Evolutionary conservation across 2,329 filamentous ascomycete genomes (phyloP).

Genomic region (Aspergillus sp.): DNA sequence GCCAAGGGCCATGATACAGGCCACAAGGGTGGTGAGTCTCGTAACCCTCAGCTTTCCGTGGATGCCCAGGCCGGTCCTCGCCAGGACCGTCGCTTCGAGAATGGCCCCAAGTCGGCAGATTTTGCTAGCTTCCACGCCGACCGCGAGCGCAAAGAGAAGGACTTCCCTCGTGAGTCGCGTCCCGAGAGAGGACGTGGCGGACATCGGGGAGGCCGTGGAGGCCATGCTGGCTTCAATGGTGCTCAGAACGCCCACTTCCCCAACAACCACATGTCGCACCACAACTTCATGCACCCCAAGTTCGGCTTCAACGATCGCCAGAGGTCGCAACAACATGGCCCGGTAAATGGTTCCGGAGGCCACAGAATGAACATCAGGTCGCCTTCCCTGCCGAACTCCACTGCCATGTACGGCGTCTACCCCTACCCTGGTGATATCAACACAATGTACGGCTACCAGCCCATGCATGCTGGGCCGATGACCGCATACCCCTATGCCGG

Average conservation of each 20-base stretch:
- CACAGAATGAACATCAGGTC: slow-evolving; percentile 59
- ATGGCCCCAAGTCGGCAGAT: slow-evolving; percentile 42
- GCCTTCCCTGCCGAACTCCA: slow-evolving; percentile 62
- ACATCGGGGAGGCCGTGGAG: slow-evolving; percentile 45
- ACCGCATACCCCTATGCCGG: slow-evolving; percentile 58
- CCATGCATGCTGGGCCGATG: slow-evolving; percentile 56
- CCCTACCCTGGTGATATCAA: slow-evolving; percentile 48
- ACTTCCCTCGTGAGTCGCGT: slow-evolving; percentile 40
- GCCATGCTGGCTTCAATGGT: slow-evolving; percentile 36
- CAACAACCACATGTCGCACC: slow-evolving; percentile 43
- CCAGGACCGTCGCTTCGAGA: slow-evolving; percentile 43
- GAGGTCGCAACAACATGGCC: slow-evolving; percentile 41
- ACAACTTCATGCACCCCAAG: slow-evolving; percentile 44
- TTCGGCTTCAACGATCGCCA: slow-evolving; percentile 47
- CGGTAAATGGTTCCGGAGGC: slow-evolving; percentile 44
- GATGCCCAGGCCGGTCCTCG: slow-evolving; percentile 39
- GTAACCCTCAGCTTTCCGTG: slow-evolving; percentile 31
- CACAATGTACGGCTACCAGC: slow-evolving; percentile 60
- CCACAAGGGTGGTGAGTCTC: slow-evolving; percentile 31
- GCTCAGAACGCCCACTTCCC: slow-evolving; percentile 42
- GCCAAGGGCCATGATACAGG: slow-evolving; percentile 34
- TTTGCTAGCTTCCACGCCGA: slow-evolving; percentile 30
- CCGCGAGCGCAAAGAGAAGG: slow-evolving; percentile 37
- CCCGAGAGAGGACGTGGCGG: slow-evolving; percentile 43
- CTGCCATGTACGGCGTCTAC: slow-evolving; percentile 52